A percentile compares a stretch with the other conserved stretches of the same genome.
Evolutionary conservation across 257 asterid species (phyloP).

Genomic region (Catharanthus roseus): DNA sequence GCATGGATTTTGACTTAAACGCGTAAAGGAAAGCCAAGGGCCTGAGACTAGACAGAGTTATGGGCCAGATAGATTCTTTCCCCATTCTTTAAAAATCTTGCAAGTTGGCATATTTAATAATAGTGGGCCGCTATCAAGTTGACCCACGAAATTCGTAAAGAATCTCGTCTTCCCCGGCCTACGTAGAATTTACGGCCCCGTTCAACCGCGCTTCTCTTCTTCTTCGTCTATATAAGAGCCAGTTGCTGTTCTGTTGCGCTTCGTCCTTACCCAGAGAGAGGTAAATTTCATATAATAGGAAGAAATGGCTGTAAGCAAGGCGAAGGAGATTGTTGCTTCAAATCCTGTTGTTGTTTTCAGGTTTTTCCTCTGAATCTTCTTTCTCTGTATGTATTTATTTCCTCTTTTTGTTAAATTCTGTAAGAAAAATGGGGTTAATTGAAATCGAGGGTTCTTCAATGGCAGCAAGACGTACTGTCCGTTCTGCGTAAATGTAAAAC

Average conservation of each 20-base stretch:
- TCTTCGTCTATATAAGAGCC: neutral
- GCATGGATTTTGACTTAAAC: too few species aligned
- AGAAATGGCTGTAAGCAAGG: conserved; percentile 65
- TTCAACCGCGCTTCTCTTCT: neutral
- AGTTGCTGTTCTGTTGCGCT: too few species aligned
- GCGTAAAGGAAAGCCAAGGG: too few species aligned
- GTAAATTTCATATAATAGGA: neutral
- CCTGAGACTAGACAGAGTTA: too few species aligned
- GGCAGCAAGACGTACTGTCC: conserved; percentile 85
- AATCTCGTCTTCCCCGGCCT: neutral
- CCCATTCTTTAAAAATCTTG: too few species aligned
- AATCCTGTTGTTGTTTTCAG: conserved; percentile 78
- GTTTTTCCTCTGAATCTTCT: conserved; percentile 17
- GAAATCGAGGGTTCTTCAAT: neutral
- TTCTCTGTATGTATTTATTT: neutral
- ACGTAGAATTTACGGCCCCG: neutral
- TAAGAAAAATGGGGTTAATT: neutral
- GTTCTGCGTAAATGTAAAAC: conserved; percentile 63
- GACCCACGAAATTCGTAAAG: neutral
- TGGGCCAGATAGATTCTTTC: too few species aligned
- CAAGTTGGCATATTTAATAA: too few species aligned
- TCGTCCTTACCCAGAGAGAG: too few species aligned
- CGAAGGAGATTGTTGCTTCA: conserved; percentile 64
- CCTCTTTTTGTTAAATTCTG: neutral
- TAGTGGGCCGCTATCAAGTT: neutral